These are phyloP conservation scores for Tripterygium wilfordii DNA, from an alignment of 177 flowering plant species.

Conservation along the genomic window DNA sequence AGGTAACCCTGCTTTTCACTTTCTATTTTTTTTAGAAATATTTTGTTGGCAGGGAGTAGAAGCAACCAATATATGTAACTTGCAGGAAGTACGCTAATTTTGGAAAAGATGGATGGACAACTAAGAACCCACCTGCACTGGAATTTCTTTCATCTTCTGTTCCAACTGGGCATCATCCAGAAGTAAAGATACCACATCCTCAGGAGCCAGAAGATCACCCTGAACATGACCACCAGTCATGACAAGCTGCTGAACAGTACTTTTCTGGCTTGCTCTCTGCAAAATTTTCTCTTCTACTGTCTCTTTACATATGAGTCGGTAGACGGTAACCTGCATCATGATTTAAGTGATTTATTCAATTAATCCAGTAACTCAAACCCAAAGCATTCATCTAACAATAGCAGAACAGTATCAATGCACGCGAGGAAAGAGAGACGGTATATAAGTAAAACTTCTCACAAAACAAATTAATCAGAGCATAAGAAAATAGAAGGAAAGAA, in stretches of 20 bases:
- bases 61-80: too few relatives aligned
- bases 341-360: background rate
- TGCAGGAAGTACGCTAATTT: too few relatives aligned
- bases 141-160: constrained; percentile 78
- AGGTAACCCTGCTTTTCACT: too few relatives aligned
- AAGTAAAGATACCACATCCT: constrained; percentile 91
- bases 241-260: constrained; percentile 93
- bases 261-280: constrained; percentile 97
- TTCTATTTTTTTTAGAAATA: too few relatives aligned
- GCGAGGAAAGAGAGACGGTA: too few relatives aligned
- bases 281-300: constrained; percentile 98
- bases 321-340: constrained; percentile 80
- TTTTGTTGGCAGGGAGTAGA: too few relatives aligned
- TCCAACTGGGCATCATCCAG: constrained; percentile 92
- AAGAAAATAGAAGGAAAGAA: background rate
- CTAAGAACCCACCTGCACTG: constrained; percentile 76
- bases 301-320: constrained; percentile 94
- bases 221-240: constrained; percentile 98
- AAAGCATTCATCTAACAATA: too few relatives aligned
- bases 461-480: too few relatives aligned
- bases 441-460: too few relatives aligned
- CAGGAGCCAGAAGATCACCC: constrained; percentile 90
- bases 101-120: too few relatives aligned
- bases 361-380: too few relatives aligned
- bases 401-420: too few relatives aligned